Evolutionary conservation across 2,329 filamentous ascomycete species (phyloP).

Genomic region (Ophiostoma australiae): DNA sequence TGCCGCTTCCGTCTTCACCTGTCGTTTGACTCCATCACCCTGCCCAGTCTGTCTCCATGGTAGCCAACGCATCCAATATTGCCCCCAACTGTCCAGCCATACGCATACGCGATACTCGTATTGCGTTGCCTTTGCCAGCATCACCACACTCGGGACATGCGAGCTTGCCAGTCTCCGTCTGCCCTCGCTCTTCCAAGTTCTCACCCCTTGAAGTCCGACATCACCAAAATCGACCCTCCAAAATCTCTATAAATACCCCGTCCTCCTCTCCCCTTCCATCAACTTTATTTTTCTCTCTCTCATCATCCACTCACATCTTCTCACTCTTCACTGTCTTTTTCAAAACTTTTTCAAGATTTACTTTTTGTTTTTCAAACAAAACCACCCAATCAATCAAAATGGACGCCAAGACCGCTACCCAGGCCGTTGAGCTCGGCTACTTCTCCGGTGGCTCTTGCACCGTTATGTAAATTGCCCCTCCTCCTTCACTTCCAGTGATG

Average conservation of each 20-base stretch:
- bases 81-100: neutral
- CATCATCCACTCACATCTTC: slow-evolving; percentile 26
- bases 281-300: slow-evolving; percentile 13
- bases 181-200: neutral
- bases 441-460: slow-evolving; percentile 33
- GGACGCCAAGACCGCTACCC: slow-evolving; percentile 27
- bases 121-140: neutral
- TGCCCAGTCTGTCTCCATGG: neutral
- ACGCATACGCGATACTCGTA: neutral
- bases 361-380: slow-evolving; percentile 16
- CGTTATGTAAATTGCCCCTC: slow-evolving; percentile 34
- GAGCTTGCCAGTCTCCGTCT: neutral
- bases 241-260: slow-evolving; percentile 28
- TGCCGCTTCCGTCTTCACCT: neutral
- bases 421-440: slow-evolving; percentile 29
- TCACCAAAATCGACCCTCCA: neutral
- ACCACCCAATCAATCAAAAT: slow-evolving; percentile 20
- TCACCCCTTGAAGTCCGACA: neutral
- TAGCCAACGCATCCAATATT: slow-evolving; percentile 1
- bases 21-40: neutral
- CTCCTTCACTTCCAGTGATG: neutral
- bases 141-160: neutral
- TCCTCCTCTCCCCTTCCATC: slow-evolving; percentile 16
- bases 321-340: slow-evolving; percentile 15
- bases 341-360: slow-evolving; percentile 12